phyloP scores from a whole-genome alignment of 1,284 basidiomycete species.

The Porodaedalea pini region DNA sequence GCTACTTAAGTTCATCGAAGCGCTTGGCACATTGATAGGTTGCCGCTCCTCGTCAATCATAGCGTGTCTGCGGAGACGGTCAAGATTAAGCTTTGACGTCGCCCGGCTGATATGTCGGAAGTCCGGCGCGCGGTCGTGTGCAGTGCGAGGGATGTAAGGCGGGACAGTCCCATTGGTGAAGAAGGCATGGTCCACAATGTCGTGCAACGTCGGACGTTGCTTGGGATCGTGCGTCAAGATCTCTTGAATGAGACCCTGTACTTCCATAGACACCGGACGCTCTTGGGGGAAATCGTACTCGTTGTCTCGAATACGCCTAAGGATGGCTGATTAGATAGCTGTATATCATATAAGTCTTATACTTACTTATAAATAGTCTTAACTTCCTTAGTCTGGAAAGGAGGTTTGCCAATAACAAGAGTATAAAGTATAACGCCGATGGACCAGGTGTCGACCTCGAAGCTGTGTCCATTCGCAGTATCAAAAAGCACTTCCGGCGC shows the following conservation, averaged over 20 bases:
- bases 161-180: constrained; percentile 85
- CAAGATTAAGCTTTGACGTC: constrained; percentile 69
- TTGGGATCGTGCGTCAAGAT: constrained; percentile 85
- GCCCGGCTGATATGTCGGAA: constrained; percentile 64
- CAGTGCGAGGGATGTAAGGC: constrained; percentile 71
- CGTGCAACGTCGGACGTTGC: constrained; percentile 78
- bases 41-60: constrained; percentile 59
- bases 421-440: constrained; percentile 98
- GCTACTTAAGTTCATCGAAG: constrained; percentile 24
- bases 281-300: constrained; percentile 90
- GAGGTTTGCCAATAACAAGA: constrained; percentile 88
- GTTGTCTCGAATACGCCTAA: constrained; percentile 90
- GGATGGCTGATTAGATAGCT: constrained; percentile 19
- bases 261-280: constrained; percentile 67
- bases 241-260: constrained; percentile 75
- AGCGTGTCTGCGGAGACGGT: constrained; percentile 55
- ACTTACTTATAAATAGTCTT: constrained; percentile 88
- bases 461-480: constrained; percentile 93
- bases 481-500: constrained; percentile 98
- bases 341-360: not conserved
- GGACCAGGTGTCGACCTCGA: constrained; percentile 98
- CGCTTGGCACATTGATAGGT: constrained; percentile 37
- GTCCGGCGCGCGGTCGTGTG: constrained; percentile 72
- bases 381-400: constrained; percentile 97
- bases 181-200: constrained; percentile 85